Evolutionary conservation across 2,329 filamentous ascomycete genomes (phyloP).

Genomic region (Xylaria arbuscula): DNA sequence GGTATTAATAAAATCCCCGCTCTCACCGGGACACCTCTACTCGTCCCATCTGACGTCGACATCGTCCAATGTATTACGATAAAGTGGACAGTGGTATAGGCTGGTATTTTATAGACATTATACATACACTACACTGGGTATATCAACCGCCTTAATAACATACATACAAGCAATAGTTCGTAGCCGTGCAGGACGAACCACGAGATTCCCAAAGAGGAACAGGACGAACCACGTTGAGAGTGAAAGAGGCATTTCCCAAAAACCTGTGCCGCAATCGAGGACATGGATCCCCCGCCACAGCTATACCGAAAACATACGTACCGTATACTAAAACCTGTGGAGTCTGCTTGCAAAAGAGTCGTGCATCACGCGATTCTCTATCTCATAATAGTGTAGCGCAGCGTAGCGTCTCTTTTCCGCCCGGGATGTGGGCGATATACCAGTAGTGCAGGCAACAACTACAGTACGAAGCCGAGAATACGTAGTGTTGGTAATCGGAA

Average conservation of each 20-base stretch:
- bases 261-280: constrained; percentile 22
- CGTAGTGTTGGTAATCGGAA: background rate
- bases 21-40: background rate
- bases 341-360: constrained; percentile 29
- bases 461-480: background rate
- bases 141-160: constrained; percentile 6
- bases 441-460: background rate
- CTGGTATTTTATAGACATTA: background rate
- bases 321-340: constrained; percentile 15
- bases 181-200: constrained; percentile 8
- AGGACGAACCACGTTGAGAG: constrained; percentile 17
- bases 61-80: background rate
- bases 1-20: background rate
- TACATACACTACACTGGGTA: background rate
- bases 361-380: constrained; percentile 5
- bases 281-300: constrained; percentile 12
- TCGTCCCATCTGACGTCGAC: constrained; percentile 1
- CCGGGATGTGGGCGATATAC: background rate
- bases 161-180: constrained; percentile 1
- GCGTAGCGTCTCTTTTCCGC: background rate
- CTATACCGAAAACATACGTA: background rate
- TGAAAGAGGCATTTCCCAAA: constrained; percentile 1
- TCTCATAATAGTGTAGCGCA: constrained; percentile 3
- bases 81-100: background rate
- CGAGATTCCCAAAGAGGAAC: constrained; percentile 1